A percentile compares a stretch with the other conserved stretches of the same genome.
These are phyloP conservation scores for Cylindrotheca closterium DNA, from an alignment of 108 stramenopile genomes.

Conservation along the genomic window DNA sequence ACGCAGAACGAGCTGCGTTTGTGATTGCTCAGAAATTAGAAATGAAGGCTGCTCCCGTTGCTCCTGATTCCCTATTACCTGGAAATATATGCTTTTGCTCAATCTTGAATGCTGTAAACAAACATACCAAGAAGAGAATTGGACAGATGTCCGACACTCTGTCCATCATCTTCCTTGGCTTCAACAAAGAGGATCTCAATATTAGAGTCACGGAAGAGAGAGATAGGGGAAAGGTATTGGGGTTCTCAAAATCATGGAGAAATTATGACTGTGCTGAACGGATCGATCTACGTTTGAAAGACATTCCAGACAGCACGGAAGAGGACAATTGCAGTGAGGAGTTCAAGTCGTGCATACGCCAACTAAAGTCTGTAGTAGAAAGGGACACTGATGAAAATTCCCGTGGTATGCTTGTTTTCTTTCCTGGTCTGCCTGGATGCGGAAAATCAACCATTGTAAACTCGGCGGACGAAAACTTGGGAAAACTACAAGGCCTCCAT, in stretches of 20 bases:
- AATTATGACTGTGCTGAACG: neutral
- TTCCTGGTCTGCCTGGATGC: slow-evolving; percentile 80
- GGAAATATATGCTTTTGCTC: neutral
- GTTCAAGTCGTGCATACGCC: neutral
- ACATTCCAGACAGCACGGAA: neutral
- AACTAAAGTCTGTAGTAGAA: slow-evolving; percentile 10
- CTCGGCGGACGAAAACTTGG: too few relatives aligned
- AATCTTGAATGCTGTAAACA: neutral
- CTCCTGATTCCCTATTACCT: neutral
- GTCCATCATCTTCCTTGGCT: neutral
- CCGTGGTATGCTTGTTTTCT: slow-evolving; percentile 66
- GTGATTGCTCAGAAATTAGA: slow-evolving; percentile 34
- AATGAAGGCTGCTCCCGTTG: neutral
- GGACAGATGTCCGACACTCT: neutral
- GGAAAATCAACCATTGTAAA: slow-evolving; percentile 82
- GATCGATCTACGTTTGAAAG: neutral
- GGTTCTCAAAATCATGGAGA: neutral
- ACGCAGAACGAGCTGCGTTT: slow-evolving; percentile 28
- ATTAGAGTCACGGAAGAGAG: neutral
- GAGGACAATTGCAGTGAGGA: neutral
- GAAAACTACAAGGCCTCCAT: slow-evolving; percentile 21
- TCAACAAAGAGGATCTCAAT: neutral
- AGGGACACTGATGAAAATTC: slow-evolving; percentile 4
- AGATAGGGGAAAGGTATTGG: neutral
- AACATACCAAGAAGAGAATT: neutral